Conservation (phyloP, 73 alveolate genomes). For the Effrenium voratum region DNA sequence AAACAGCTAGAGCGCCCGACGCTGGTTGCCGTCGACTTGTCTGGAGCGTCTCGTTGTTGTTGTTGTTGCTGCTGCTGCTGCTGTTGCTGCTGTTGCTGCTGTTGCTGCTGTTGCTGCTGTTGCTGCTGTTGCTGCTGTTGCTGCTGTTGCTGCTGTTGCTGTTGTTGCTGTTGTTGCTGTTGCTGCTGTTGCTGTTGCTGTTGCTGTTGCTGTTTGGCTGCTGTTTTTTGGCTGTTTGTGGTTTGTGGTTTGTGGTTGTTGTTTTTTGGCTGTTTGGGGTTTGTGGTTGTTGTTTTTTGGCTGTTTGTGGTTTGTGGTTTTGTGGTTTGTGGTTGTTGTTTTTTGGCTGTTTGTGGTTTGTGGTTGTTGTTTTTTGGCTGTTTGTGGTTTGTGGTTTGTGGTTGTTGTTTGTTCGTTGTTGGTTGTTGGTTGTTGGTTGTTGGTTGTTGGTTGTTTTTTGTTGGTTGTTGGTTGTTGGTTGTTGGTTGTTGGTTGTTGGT, state of each 20-base stretch:
- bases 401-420: neutral
- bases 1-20: too few relatives aligned
- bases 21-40: neutral
- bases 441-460: neutral
- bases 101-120: conserved; percentile 1
- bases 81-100: neutral
- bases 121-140: conserved; percentile 27
- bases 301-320: conserved; percentile 1
- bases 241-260: neutral
- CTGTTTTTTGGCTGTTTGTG: neutral
- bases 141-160: conserved; percentile 32
- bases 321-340: neutral
- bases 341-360: conserved; percentile 12
- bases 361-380: conserved; percentile 40
- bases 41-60: neutral
- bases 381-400: conserved; percentile 14
- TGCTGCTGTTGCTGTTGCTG: neutral
- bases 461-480: too few relatives aligned
- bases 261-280: neutral
- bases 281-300: neutral
- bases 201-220: conserved; percentile 5
- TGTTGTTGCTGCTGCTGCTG: conserved; percentile 9
- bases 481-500: too few relatives aligned
- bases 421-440: neutral
- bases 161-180: neutral